Conservation (phyloP, 2,329 filamentous ascomycete species). For the Diaporthe citri region DNA sequence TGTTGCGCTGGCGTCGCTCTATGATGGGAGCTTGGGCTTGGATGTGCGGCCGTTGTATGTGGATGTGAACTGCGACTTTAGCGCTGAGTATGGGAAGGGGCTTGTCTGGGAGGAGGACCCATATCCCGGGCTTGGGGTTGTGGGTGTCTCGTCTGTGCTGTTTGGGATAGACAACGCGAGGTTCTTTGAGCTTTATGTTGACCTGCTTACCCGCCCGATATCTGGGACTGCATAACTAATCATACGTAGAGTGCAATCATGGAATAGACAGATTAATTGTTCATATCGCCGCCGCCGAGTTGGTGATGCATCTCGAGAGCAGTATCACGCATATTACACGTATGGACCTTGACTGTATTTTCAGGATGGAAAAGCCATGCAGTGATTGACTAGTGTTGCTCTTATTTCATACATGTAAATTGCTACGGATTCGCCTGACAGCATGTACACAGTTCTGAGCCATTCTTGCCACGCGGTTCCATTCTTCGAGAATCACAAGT, state of each 20-base stretch:
- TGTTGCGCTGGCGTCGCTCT: constrained; percentile 2
- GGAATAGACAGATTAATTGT: not conserved
- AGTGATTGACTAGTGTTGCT: not conserved
- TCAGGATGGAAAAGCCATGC: not conserved
- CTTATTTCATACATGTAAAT: not conserved
- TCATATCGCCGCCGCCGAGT: not conserved
- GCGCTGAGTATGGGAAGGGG: constrained; percentile 12
- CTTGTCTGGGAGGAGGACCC: constrained; percentile 17
- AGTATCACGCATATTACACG: too few relatives aligned
- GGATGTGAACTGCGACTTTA: constrained; percentile 7
- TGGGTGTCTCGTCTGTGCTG: constrained; percentile 1
- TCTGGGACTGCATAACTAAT: not conserved
- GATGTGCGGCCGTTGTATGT: not conserved
- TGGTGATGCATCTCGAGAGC: not conserved
- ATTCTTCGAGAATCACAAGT: too few relatives aligned
- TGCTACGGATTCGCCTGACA: not conserved
- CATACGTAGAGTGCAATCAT: fast-evolving
- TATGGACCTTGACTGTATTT: not conserved
- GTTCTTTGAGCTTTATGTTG: constrained; percentile 25
- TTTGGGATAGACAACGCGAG: constrained; percentile 11
- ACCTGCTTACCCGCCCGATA: not conserved
- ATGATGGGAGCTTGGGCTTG: not conserved
- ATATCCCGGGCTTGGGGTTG: not conserved
- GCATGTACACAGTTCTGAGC: not conserved
- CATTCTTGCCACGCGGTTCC: too few relatives aligned